A percentile compares a stretch with the other conserved stretches of the same genome.
These are phyloP conservation scores for Exophiala dermatitidis DNA, from an alignment of 2,329 filamentous ascomycete genomes.

Conservation along the genomic window DNA sequence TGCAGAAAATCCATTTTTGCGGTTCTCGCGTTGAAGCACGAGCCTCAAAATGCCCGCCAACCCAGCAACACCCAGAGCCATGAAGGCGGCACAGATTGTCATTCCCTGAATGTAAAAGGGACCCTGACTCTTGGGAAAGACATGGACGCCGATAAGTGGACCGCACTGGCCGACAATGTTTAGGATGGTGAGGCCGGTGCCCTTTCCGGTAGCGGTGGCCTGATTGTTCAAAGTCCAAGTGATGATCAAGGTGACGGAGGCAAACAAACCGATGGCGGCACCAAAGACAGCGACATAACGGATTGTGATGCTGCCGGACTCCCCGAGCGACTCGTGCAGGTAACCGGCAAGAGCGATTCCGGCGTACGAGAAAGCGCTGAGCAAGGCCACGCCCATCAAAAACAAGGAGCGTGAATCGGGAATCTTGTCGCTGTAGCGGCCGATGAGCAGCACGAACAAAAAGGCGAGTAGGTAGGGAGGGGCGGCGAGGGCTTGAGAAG, in stretches of 20 bases:
- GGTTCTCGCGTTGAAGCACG: conserved; percentile 49
- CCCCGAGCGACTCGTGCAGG: conserved; percentile 33
- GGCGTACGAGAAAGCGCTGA: conserved; percentile 56
- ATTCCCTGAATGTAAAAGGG: conserved; percentile 60
- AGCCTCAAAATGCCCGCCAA: conserved; percentile 50
- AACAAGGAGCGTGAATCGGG: conserved; percentile 54
- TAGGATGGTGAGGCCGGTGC: conserved; percentile 69
- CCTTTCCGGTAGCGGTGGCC: conserved; percentile 58
- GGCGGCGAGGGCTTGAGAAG: conserved; percentile 69
- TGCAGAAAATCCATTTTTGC: conserved; percentile 31
- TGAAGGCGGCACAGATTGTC: conserved; percentile 55
- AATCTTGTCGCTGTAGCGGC: conserved; percentile 62
- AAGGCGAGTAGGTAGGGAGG: conserved; percentile 77
- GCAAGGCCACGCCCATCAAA: conserved; percentile 61
- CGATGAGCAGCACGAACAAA: conserved; percentile 55
- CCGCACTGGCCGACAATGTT: conserved; percentile 77
- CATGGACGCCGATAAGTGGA: conserved; percentile 59
- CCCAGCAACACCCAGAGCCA: conserved; percentile 51
- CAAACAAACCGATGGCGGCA: conserved; percentile 73
- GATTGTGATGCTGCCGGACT: conserved; percentile 34
- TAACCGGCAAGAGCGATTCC: conserved; percentile 55
- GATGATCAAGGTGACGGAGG: conserved; percentile 73
- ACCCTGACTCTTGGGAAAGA: conserved; percentile 54
- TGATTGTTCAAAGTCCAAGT: conserved; percentile 89
- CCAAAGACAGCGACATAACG: conserved; percentile 73